Evolutionary conservation across 805 yeast species (phyloP).

Genomic region (Ogataea ganodermae): DNA sequence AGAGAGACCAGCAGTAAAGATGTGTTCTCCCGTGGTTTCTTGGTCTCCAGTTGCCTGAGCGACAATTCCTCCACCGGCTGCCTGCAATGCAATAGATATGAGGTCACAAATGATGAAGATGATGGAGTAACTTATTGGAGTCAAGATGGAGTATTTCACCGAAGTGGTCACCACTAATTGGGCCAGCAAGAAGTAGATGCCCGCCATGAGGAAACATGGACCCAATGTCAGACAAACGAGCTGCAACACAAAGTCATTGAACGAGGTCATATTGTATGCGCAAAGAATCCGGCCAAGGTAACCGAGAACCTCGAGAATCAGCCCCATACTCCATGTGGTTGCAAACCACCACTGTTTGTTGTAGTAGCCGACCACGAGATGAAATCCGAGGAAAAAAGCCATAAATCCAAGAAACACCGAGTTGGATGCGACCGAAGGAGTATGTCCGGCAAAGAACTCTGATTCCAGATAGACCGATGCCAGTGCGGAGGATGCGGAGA

Average conservation of each 20-base stretch:
- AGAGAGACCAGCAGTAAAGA: conserved; percentile 78
- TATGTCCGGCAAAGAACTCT: conserved; percentile 40
- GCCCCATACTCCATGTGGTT: conserved; percentile 54
- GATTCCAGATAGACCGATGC: conserved; percentile 16
- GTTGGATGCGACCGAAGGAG: conserved; percentile 61
- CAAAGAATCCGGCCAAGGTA: conserved; percentile 61
- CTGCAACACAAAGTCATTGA: conserved; percentile 58
- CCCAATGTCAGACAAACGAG: conserved; percentile 71
- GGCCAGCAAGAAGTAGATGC: conserved; percentile 71
- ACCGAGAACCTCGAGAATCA: conserved; percentile 64
- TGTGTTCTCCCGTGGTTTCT: conserved; percentile 51
- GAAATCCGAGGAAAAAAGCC: conserved; percentile 46
- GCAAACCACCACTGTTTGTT: conserved; percentile 69
- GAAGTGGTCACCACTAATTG: conserved; percentile 67
- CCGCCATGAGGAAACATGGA: conserved; percentile 85
- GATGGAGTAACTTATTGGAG: conserved; percentile 62
- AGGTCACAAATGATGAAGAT: conserved; percentile 69
- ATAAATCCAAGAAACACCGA: conserved; percentile 56
- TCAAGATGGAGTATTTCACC: conserved; percentile 47
- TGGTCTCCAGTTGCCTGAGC: conserved; percentile 49
- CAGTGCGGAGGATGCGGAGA: conserved; percentile 25
- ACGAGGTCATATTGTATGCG: conserved; percentile 35
- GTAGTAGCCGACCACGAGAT: conserved; percentile 44
- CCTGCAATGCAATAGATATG: conserved; percentile 65
- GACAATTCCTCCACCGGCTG: conserved; percentile 75